Evolutionary conservation across 1,284 basidiomycete genomes (phyloP), one percentile per base, ranked within the genome.

Genomic region (Vanrija sp.): DNA sequence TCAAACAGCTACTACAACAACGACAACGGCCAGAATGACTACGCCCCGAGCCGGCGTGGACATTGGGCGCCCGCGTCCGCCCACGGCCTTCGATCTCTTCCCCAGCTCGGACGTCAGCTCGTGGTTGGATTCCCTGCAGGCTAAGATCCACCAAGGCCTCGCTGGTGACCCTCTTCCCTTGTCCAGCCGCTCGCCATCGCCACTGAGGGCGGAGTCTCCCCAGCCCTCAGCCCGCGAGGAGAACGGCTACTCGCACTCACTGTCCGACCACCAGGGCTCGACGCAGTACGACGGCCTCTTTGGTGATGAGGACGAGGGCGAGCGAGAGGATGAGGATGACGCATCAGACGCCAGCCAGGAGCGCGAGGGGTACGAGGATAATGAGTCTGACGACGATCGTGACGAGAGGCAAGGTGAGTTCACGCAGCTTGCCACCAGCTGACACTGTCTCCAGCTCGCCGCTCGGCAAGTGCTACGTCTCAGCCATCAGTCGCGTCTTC

Each of bases 71-170:
- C 6, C 19, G 26, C 14, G 19, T 21, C 39, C 19, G 6, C 63
- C 65, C 1, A 58, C 52, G 16, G 61, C 68, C 3, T 72, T 63
- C 47, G 64, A 67, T 38, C 26, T 54, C 10, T 69, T 69, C 52
- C 46, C 58, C 16, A 48, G 54, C 21, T 19, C 40, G 12, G 55
- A 62, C 21, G 56, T 64, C 18, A 62, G 68, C 45, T 46, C 49
- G 18, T 73, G 71, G 72, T 47, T 72, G 23, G 65, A 66, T 29
- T 51, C 46, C 5, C 52, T 72, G 15, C 61, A 66, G 54, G 34
- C 46, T 40, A 73, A 72, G 57, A 69, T 72, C 21, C 49, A 60
- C 15, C 40, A 45, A 10, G 64, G 64, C 12, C 48, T 66, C 10
- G 26, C 45, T 0, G 49, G 52, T 16, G 28, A 44, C 38, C 52